Conservation (phyloP, 495 filamentous ascomycete species). For the Aspergillus coremiiformis region DNA sequence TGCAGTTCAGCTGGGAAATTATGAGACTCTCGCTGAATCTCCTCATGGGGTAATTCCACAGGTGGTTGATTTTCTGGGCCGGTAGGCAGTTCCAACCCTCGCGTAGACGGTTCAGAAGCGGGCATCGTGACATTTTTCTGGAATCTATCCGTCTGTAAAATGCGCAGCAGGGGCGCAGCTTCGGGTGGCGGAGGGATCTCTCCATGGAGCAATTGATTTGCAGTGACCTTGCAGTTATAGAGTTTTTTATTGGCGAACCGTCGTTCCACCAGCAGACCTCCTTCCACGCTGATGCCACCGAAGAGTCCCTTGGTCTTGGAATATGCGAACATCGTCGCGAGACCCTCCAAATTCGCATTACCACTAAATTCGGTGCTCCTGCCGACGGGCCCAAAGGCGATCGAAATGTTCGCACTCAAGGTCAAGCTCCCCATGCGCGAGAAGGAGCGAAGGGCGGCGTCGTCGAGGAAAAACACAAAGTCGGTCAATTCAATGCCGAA, state of each 20-base stretch:
- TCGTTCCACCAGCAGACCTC: conserved; percentile 76
- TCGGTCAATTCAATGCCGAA: conserved; percentile 93
- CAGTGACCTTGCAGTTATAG: conserved; percentile 69
- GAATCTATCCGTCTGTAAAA: conserved; percentile 4
- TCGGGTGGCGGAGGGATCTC: conserved; percentile 65
- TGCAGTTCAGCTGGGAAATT: background rate
- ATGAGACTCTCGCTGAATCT: background rate
- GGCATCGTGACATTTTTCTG: conserved; percentile 5
- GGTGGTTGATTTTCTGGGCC: background rate
- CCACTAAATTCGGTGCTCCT: conserved; percentile 86
- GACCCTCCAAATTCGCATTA: conserved; percentile 68
- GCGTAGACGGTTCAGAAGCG: background rate
- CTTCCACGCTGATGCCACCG: conserved; percentile 83
- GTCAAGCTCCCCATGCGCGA: conserved; percentile 77
- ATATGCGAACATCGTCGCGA: conserved; percentile 85
- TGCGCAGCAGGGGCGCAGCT: conserved; percentile 63
- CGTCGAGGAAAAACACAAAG: conserved; percentile 95
- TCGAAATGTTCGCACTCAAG: conserved; percentile 83
- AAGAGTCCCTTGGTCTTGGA: conserved; percentile 92
- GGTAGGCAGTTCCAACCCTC: background rate
- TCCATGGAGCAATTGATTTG: conserved; percentile 71
- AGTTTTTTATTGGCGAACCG: conserved; percentile 87
- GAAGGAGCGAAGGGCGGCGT: conserved; percentile 82
- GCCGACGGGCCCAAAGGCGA: conserved; percentile 84
- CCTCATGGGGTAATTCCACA: background rate